Evolutionary conservation across 768 basidiomycete genomes (phyloP).

Genomic region (Collybia nuda): DNA sequence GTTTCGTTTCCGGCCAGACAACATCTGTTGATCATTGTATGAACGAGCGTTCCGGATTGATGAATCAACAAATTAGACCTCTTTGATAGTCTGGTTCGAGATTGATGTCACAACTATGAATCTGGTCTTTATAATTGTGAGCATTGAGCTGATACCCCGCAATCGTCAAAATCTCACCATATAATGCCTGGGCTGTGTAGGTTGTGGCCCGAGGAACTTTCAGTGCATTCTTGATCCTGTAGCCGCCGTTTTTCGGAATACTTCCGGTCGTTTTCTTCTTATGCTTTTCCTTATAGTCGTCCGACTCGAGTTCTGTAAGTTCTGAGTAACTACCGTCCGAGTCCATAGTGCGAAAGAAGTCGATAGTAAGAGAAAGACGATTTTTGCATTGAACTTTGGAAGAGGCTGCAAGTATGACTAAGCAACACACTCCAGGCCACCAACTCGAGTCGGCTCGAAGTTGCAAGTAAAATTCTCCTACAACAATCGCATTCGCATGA

Average conservation of each 20-base stretch:
- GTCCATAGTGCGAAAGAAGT: slow-evolving; percentile 6
- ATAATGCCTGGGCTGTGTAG: slow-evolving; percentile 61
- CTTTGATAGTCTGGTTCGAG: slow-evolving; percentile 74
- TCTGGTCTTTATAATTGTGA: slow-evolving; percentile 51
- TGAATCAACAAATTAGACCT: too few relatives aligned
- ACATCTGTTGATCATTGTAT: slow-evolving; percentile 45
- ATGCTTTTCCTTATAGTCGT: slow-evolving; percentile 16
- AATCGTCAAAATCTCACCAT: slow-evolving; percentile 37
- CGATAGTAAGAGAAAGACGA: neutral
- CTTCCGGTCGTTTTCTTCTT: slow-evolving; percentile 15
- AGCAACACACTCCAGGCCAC: too few relatives aligned
- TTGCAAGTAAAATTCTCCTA: too few relatives aligned
- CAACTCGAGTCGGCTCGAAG: too few relatives aligned
- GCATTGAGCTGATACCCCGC: too few relatives aligned
- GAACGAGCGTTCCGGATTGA: neutral
- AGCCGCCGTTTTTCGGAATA: slow-evolving; percentile 13
- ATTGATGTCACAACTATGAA: slow-evolving; percentile 61
- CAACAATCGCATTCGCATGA: neutral
- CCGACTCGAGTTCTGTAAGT: slow-evolving; percentile 28
- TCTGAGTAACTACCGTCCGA: slow-evolving; percentile 31
- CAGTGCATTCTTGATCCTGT: slow-evolving; percentile 43
- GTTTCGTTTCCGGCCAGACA: slow-evolving; percentile 79
- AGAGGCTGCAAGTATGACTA: too few relatives aligned
- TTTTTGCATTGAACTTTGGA: neutral
- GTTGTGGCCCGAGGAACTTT: slow-evolving; percentile 60